A percentile compares a stretch with the other conserved stretches of the same genome.
Conservation (phyloP, 108 stramenopile species). For the Conticribra guillardii region DNA sequence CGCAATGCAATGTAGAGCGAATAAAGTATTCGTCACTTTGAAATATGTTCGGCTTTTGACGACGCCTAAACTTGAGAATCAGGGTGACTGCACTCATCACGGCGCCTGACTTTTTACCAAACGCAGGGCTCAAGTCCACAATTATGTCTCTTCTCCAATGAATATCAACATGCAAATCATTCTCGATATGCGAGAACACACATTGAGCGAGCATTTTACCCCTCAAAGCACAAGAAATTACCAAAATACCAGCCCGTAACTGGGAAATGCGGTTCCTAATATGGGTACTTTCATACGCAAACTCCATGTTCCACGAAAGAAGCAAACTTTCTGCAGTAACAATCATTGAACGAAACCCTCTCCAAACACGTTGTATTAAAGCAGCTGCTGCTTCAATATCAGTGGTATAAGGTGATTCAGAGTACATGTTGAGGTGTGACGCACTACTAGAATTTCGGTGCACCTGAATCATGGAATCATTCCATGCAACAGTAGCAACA, state of each 20-base stretch:
- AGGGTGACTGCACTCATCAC: slow-evolving; percentile 4
- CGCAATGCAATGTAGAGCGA: slow-evolving; percentile 10
- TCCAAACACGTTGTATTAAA: slow-evolving; percentile 5
- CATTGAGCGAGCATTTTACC: neutral
- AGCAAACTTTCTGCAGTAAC: slow-evolving; percentile 7
- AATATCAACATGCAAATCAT: neutral
- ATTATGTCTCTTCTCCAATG: slow-evolving; percentile 15
- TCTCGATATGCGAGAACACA: neutral
- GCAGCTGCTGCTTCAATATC: slow-evolving; percentile 2
- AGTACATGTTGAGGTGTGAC: neutral
- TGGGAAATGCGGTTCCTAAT: slow-evolving; percentile 17
- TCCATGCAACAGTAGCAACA: slow-evolving; percentile 17
- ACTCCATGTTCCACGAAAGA: slow-evolving; percentile 22
- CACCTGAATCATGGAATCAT: slow-evolving; percentile 2
- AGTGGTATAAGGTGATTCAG: neutral
- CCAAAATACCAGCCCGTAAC: slow-evolving; percentile 20
- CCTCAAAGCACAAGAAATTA: slow-evolving; percentile 12
- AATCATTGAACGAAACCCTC: slow-evolving; percentile 15
- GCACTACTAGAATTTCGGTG: neutral
- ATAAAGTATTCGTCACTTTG: slow-evolving; percentile 17
- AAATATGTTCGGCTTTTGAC: neutral
- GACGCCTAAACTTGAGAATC: slow-evolving; percentile 17
- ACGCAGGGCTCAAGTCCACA: slow-evolving; percentile 12
- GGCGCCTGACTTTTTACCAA: neutral
- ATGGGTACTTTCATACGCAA: slow-evolving; percentile 13